Base-by-base conservation (phyloP, 306 rosid species). In the Dalbergia oliveri region DNA sequence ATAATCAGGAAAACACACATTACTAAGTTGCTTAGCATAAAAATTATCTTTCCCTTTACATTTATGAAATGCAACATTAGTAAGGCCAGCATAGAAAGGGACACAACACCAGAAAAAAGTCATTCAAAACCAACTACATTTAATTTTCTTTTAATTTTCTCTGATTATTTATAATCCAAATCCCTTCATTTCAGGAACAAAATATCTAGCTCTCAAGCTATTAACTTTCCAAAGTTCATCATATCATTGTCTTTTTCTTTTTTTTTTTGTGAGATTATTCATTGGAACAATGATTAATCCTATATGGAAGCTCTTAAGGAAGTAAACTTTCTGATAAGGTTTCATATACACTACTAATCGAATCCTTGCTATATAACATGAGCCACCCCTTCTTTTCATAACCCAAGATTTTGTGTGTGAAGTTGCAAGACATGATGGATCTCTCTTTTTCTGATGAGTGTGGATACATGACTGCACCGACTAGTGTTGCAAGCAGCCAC, bases 171-270 rank as follows among this genome's bases (percentile, higher is more conserved):
- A 50, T 68, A 82, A 67, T 39, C 9, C 35, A 51, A 53, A 54
- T 65, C 76, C 69, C 85, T 79, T 77, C 51, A 88, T 59, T 80
- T 72, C 50, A 63, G 84, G 81, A 81, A 69, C 71, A 83, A 59
- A 77, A 44, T 80, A 16, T 16, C 76, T 64, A 6, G n/a, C 66
- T 75, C 77, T 71, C 54, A 49, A 80, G 18, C 43, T 34, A 26
- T 23, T 72, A 37, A 13, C 2, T 64, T 61, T 56, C 43, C 80
- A 75, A 63, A 66, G 53, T 65, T 31, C 45, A 26, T 26, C 72
- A 35, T 57, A 73, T 72, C 45, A 81, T 37, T 59, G 26, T 43
- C 57, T 60, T 26, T 2, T 26, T 26, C 31, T 26, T 26, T 2
- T 26, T 26, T 26, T 26, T 26, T 26, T 26, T 26, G 1, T 26